Base-by-base conservation (phyloP, 2,329 filamentous ascomycete species). In the Teratosphaeriaceae sp. region DNA sequence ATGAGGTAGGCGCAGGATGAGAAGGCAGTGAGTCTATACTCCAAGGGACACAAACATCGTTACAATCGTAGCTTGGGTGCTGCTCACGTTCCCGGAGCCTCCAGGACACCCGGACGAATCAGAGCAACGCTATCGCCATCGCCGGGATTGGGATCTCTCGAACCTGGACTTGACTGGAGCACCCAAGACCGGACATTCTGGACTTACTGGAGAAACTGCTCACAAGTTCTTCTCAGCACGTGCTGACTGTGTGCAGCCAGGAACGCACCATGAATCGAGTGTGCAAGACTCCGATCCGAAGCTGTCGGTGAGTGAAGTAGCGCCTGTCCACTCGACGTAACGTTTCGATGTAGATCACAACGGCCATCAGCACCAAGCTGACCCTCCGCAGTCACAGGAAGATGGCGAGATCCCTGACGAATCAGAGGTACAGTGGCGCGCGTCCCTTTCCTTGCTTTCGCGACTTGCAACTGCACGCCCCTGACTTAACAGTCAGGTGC, bases 21-120 rank as follows among this genome's bases (percentile, higher is more conserved):
- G 13, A 16, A 30, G 21, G 24, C 26, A 39, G 42, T 44, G 42
- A 44, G 42, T 44, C 15, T 33, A n/a, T 7, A 34, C 12, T n/a
- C 36, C 7, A 21, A 7, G 13, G n/a, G 16, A 31, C 22, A 18
- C 19, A 38, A 5, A 27, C 12, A 18, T 29, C 3, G 3, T 21
- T 11, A 31, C 11, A 15, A 31, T 26, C 22, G n/a, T 21, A 3
- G 34, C 23, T 15, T 15, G 20, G 5, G 18, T 9, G n/a, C 15
- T 6, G 31, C 11, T 15, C 18, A 34, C n/a, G 11, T 7, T 19
- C n/a, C n/a, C n/a, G n/a, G n/a, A n/a, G n/a, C n/a, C n/a, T n/a
- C n/a, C n/a, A n/a, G n/a, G n/a, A n/a, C n/a, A 7, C 11, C 31
- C 12, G 31, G 5, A 13, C 4, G 3, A 34, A n/a, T 3, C 31